Evolutionary conservation across 169 alveolate species (phyloP).

Genomic region (Plasmodium gaboni): DNA sequence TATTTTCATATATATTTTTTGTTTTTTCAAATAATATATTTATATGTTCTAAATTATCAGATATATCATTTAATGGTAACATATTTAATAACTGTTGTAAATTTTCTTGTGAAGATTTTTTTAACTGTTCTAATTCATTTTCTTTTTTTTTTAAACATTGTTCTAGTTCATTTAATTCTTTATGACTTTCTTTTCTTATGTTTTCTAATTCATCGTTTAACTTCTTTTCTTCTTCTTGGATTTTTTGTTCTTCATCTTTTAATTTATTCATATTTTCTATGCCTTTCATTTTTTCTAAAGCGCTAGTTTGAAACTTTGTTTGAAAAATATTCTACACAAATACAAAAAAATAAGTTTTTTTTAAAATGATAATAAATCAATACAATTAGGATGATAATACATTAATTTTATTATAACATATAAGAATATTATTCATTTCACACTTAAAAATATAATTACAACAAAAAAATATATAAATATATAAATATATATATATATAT

Average conservation of each 20-base stretch:
- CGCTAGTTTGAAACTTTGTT: slow-evolving; percentile 60
- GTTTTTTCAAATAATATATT: slow-evolving; percentile 63
- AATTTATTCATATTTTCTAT: slow-evolving; percentile 10
- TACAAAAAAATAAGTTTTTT: background rate
- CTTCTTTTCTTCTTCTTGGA: slow-evolving; percentile 60
- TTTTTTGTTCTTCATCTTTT: slow-evolving; percentile 59
- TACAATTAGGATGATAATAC: background rate
- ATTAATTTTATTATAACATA: no score
- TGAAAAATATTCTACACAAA: slow-evolving; percentile 31
- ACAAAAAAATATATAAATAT: no score
- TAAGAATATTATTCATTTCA: no score
- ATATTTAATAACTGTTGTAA: slow-evolving; percentile 18
- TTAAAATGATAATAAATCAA: background rate
- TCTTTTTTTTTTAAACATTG: slow-evolving; percentile 22
- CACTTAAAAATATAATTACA: no score
- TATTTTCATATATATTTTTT: slow-evolving; percentile 57
- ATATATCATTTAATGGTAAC: slow-evolving; percentile 38
- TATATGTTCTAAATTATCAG: slow-evolving; percentile 50
- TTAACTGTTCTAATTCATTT: slow-evolving; percentile 37
- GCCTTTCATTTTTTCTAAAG: slow-evolving; percentile 28
- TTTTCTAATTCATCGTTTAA: slow-evolving; percentile 61
- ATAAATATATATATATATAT: no score
- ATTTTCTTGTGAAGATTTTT: slow-evolving; percentile 34
- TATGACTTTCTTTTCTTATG: slow-evolving; percentile 43
- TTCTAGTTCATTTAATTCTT: slow-evolving; percentile 35